Conservation (phyloP, 2,329 filamentous ascomycete species). For the Zelopaecilomyces penicillatus region DNA sequence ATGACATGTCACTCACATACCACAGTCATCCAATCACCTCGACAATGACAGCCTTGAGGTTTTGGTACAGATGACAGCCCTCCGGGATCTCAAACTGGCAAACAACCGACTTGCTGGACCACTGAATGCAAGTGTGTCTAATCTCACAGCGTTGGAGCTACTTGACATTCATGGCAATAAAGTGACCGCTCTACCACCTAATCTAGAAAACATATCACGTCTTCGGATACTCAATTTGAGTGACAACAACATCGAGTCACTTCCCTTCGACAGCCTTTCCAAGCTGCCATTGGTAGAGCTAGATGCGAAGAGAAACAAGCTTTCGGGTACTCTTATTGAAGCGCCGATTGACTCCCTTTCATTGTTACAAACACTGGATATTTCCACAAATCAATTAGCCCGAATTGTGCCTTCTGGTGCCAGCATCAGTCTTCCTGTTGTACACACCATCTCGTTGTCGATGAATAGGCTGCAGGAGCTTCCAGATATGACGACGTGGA, state of each 20-base stretch:
- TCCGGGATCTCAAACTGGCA: constrained; percentile 75
- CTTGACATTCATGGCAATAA: constrained; percentile 78
- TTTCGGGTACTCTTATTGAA: constrained; percentile 64
- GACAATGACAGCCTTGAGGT: constrained; percentile 62
- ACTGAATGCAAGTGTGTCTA: constrained; percentile 54
- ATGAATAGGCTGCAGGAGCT: constrained; percentile 69
- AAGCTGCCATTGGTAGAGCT: constrained; percentile 66
- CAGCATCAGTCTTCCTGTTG: constrained; percentile 54
- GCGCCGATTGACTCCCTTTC: constrained; percentile 49
- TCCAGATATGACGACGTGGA: constrained; percentile 69
- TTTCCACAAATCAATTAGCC: constrained; percentile 66
- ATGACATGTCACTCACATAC: constrained; percentile 13
- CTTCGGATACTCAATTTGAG: constrained; percentile 72
- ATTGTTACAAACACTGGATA: constrained; percentile 65
- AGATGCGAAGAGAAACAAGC: constrained; percentile 66
- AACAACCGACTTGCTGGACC: constrained; percentile 66
- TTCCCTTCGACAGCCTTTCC: constrained; percentile 63
- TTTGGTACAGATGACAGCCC: constrained; percentile 60
- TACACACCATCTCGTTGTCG: constrained; percentile 69
- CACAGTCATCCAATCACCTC: constrained; percentile 71
- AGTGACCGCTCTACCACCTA: constrained; percentile 60
- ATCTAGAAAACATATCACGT: constrained; percentile 56
- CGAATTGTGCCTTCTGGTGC: constrained; percentile 38
- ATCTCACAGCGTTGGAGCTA: constrained; percentile 62
- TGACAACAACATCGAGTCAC: constrained; percentile 63